Evolutionary conservation across 2,329 filamentous ascomycete genomes (phyloP), one percentile per base, ranked within the genome.

Genomic region (Ascochyta koolunga): DNA sequence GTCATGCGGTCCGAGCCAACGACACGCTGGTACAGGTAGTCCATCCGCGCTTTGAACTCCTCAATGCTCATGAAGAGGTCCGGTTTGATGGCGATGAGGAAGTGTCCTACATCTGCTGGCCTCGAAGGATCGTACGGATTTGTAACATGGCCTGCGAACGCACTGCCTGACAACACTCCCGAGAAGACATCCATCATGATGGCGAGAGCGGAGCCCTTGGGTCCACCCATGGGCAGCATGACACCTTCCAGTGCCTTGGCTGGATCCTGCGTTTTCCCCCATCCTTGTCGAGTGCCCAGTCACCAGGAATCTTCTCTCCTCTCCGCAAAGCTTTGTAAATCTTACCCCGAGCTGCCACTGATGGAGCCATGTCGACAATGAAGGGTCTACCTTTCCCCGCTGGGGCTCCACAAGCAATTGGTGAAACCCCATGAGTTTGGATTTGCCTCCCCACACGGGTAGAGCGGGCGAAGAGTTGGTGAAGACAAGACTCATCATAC

Each of bases 151-250:
- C 90, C 90, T 0, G 89, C 91, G 73, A 91, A 95, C 0, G 89
- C 89, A 27, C 86, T 88, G 0, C 90, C 90, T 0, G 89, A 91
- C 0, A 95, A 66, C 0, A 90, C 87, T 0, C 90, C 90, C 0
- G 89, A 92, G 68, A 95, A 93, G 2, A 96, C 88, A 68, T 95
- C 90, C 91, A 95, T 95, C 89, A 92, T 93, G 50, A 95, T 84
- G 0, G 89, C 79, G 35, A 95, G 72, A 0, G 83, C 91, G 2
- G 87, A 90, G 0, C 91, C 91, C 72, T 95, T 95, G 0, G 90
- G 89, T 0, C 91, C 90, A 2, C 90, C 90, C 88, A 95, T 92
- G 0, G 90, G 90, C 18, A 93, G 76, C 90, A 95, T 93, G 3
- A 93, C 89, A 40, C 65, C 59, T 29, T 85, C 83, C 9, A 95